Base-by-base conservation (phyloP, 2,329 filamentous ascomycete genomes). In the Penicillium rolfsii region DNA sequence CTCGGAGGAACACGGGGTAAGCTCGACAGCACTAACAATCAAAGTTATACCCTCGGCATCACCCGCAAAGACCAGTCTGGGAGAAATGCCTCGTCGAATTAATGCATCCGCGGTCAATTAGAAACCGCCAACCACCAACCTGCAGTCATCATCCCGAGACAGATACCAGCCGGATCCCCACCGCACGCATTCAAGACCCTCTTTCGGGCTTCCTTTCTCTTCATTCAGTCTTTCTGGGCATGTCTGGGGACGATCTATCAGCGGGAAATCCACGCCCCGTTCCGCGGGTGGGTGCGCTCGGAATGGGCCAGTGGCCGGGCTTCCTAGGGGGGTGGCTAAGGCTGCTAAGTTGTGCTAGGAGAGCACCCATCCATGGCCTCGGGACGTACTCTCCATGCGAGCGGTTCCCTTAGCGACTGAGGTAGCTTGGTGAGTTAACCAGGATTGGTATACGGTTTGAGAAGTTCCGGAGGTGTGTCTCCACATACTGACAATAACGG, bases 231-330 rank as follows among this genome's bases (percentile, higher is more conserved):
- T 16, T 46, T 35, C 58, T 36, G 57, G 60, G 57, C 40, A 62
- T 26, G 59, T 46, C 36, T 52, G 45, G 49, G 59, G 66, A 55
- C 58, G 66, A 68, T 68, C 66, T 60, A 61, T 68, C 57, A 38
- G 52, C 57, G 60, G 63, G 54, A 58, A 59, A 52, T 46, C 30
- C 48, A 60, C 66, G 63, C 52, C 58, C 61, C 61, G 63, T 58
- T 64, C 64, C 61, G 58, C 53, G 56, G 63, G 63, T 66, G 60
- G 64, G 57, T 64, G 58, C 55, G 19, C 56, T 14, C 19, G 19
- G 26, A 16, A 19, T 16, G 45, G 26, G 45, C 45, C 45, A 48
- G 45, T 48, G 14, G 45, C 26, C 26, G 43, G 43, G 24, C 45
- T 16, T 30, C 4, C 8, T 11, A 19, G 45, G n/a, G 28, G 19